Percentiles rank a stretch among this genome's conserved stretches.
These are phyloP conservation scores for Aspergillus spinulosporus DNA, from an alignment of 2,329 filamentous ascomycete species.

Conservation along the genomic window DNA sequence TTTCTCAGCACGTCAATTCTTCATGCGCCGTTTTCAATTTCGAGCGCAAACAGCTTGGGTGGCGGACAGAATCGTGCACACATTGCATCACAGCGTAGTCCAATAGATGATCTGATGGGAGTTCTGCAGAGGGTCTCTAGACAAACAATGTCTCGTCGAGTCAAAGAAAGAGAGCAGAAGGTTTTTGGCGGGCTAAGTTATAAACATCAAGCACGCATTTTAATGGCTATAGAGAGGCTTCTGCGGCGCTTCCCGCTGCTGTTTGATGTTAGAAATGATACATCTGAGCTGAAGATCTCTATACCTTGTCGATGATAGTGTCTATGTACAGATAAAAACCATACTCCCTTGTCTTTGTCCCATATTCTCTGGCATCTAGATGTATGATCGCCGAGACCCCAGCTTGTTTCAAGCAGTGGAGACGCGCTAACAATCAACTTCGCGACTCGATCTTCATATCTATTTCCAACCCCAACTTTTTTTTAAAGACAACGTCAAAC, in stretches of 20 bases:
- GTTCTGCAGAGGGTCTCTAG: neutral
- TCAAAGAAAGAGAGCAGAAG: no score
- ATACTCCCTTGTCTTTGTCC: no score
- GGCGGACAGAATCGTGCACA: neutral
- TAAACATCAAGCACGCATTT: neutral
- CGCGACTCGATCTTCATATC: neutral
- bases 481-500: no score
- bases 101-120: neutral
- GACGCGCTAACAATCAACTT: conserved; percentile 7
- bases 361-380: no score
- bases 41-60: no score
- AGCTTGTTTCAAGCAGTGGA: neutral
- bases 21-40: neutral
- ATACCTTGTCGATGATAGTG: no score
- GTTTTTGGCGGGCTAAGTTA: neutral
- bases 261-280: no score
- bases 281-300: no score
- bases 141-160: neutral
- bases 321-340: no score
- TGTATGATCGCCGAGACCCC: conserved; percentile 2
- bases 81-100: neutral
- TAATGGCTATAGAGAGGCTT: neutral
- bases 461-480: neutral
- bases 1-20: neutral
- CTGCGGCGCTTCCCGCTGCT: neutral